Percentiles rank a stretch among this genome's conserved stretches.
phyloP scores from a whole-genome alignment of 176 grass and related monocot species.

The Juncus effusus region DNA sequence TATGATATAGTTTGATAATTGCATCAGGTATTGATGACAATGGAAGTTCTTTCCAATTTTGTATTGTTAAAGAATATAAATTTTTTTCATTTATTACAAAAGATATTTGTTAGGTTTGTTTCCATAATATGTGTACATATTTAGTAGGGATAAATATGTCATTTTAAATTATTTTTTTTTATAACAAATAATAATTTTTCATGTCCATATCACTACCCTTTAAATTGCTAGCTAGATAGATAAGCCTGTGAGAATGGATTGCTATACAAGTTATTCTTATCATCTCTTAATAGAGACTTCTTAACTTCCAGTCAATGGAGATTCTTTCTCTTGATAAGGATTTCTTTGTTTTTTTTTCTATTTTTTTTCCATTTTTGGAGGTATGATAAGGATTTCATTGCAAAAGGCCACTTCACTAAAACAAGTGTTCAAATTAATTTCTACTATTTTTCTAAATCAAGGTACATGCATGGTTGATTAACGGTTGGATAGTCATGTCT shows the following conservation, averaged over 20 bases:
- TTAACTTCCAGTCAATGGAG: conserved; percentile 18
- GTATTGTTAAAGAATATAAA: no score
- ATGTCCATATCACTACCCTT: not conserved
- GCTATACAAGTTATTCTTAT: conserved; percentile 16
- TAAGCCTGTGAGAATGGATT: conserved; percentile 7
- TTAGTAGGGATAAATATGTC: not conserved
- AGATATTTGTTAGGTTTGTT: not conserved
- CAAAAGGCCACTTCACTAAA: no score
- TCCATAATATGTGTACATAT: no score
- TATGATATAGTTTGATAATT: no score
- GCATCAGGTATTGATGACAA: not conserved
- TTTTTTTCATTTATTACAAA: not conserved
- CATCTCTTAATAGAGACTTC: conserved; percentile 17
- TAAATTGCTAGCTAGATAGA: not conserved
- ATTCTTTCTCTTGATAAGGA: conserved; percentile 18
- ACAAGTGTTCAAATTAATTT: no score
- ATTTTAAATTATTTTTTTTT: not conserved
- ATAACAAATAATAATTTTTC: not conserved
- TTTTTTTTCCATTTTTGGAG: no score
- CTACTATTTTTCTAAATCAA: no score
- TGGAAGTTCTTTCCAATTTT: no score
- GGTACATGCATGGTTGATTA: no score
- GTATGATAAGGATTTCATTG: no score
- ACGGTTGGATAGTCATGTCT: no score
- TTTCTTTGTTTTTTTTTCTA: conserved; percentile 2